These are phyloP conservation scores for Suillus variegatus DNA, from an alignment of 768 basidiomycete species.

Conservation along the genomic window DNA sequence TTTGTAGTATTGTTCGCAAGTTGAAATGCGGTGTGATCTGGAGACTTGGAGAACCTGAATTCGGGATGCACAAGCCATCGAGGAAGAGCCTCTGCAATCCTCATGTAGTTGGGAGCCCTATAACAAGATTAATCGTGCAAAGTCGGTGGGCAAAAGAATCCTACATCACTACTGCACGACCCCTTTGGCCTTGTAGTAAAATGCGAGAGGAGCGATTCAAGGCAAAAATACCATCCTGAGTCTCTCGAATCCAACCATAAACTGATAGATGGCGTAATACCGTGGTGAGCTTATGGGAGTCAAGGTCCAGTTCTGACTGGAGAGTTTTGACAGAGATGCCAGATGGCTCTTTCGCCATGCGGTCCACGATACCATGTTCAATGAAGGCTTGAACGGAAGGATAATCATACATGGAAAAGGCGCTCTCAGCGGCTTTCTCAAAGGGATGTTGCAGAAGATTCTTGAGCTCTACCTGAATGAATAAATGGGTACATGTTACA, in stretches of 20 bases:
- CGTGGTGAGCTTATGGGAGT: conserved; percentile 14
- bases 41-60: conserved; percentile 15
- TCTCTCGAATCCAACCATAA: conserved; percentile 23
- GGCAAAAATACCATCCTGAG: conserved; percentile 17
- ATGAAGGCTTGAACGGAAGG: conserved; percentile 17
- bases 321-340: conserved; percentile 18
- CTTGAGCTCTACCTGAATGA: conserved; percentile 2
- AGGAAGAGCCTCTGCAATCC: conserved; percentile 16
- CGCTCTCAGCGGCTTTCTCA: conserved; percentile 1
- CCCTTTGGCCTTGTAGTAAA: conserved; percentile 16
- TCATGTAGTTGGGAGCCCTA: conserved; percentile 16
- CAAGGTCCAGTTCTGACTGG: conserved; percentile 17
- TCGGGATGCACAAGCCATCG: conserved; percentile 17
- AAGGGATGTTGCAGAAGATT: conserved; percentile 8
- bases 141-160: background rate
- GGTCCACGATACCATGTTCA: conserved; percentile 19
- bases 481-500: background rate
- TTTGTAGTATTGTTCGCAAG: conserved; percentile 37
- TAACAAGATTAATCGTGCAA: background rate
- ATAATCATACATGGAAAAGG: conserved; percentile 20
- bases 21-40: conserved; percentile 38
- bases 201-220: conserved; percentile 19
- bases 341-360: conserved; percentile 14
- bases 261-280: conserved; percentile 20
- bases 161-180: conserved; percentile 17